A percentile compares a stretch with the other conserved stretches of the same genome.
Evolutionary conservation across 2,329 filamentous ascomycete species (phyloP).

Genomic region (Clonostachys sp.): DNA sequence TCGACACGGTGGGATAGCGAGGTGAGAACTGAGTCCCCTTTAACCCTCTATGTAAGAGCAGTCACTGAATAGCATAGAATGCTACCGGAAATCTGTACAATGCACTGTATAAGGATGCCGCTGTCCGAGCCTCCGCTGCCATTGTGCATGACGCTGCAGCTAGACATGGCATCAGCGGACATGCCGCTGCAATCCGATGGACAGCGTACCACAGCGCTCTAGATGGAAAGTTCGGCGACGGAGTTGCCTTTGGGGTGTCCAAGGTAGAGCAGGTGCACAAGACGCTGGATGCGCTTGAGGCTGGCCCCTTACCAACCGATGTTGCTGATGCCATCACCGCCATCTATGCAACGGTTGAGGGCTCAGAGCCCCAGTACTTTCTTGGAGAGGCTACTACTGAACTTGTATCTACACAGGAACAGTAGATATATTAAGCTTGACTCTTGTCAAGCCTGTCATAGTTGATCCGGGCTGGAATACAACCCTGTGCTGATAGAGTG

Average conservation of each 20-base stretch:
- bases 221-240: slow-evolving; percentile 20
- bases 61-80: not conserved
- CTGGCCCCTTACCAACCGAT: slow-evolving; percentile 32
- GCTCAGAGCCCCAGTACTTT: too few species aligned
- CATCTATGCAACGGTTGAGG: slow-evolving; percentile 2
- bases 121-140: slow-evolving; percentile 16
- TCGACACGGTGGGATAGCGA: slow-evolving; percentile 11
- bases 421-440: too few species aligned
- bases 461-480: too few species aligned
- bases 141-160: slow-evolving; percentile 14
- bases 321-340: slow-evolving; percentile 15
- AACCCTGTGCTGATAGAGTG: too few species aligned
- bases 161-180: slow-evolving; percentile 26
- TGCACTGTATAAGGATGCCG: slow-evolving; percentile 15
- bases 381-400: too few species aligned
- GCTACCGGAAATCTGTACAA: slow-evolving; percentile 14
- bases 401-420: too few species aligned
- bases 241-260: slow-evolving; percentile 25
- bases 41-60: not conserved
- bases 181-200: slow-evolving; percentile 36
- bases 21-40: slow-evolving; percentile 12
- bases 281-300: slow-evolving; percentile 25
- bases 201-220: slow-evolving; percentile 26
- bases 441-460: too few species aligned
- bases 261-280: slow-evolving; percentile 24